These are phyloP conservation scores for Globisporangium barbulae DNA, from an alignment of 352 stramenopile genomes.

Conservation along the genomic window DNA sequence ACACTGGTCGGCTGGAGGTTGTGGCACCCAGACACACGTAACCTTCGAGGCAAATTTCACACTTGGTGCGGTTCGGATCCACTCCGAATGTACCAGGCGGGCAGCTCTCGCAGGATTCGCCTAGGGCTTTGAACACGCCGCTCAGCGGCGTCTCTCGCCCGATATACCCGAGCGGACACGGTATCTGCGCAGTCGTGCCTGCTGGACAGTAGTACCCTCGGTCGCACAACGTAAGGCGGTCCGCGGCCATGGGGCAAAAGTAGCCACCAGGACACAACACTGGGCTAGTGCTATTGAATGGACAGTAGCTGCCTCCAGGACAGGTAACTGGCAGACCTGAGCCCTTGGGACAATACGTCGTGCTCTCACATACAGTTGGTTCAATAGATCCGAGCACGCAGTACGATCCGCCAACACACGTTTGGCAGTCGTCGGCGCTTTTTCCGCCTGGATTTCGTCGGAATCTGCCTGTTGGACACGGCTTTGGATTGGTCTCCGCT, in stretches of 20 bases:
- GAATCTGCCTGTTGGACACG: constrained; percentile 51
- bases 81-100: constrained; percentile 74
- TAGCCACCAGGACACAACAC: constrained; percentile 67
- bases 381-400: constrained; percentile 45
- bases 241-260: constrained; percentile 55
- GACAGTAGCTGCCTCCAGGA: constrained; percentile 68
- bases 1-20: constrained; percentile 48
- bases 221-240: constrained; percentile 31
- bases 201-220: constrained; percentile 75
- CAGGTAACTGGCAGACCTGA: constrained; percentile 50
- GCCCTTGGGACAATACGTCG: constrained; percentile 57
- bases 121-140: constrained; percentile 42
- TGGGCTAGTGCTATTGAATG: constrained; percentile 59
- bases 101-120: constrained; percentile 70
- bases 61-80: constrained; percentile 73
- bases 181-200: constrained; percentile 42
- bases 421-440: constrained; percentile 35
- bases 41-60: constrained; percentile 65
- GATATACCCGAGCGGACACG: constrained; percentile 78
- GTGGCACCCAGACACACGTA: constrained; percentile 85
- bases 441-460: constrained; percentile 31
- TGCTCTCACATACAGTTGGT: constrained; percentile 46
- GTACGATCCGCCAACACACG: constrained; percentile 58
- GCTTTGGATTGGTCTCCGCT: constrained; percentile 28
- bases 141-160: constrained; percentile 49